Evolutionary conservation across 1,139 yeast genomes (phyloP).

Genomic region (Blastobotrys ciferrii): DNA sequence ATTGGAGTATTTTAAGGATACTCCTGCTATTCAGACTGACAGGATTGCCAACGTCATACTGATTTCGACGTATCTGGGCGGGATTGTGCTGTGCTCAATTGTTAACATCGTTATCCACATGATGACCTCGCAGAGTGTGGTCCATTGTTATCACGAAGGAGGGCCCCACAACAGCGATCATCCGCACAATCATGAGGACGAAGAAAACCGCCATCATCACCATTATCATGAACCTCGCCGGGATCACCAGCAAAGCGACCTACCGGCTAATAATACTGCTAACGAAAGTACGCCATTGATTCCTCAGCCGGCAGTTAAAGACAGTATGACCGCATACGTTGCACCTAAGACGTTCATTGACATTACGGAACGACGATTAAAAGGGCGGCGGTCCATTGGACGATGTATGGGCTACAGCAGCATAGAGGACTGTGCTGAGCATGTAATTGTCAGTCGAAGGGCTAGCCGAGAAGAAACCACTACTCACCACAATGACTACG

Average conservation of each 20-base stretch:
- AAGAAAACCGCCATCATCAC: constrained; percentile 19
- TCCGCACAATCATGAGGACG: constrained; percentile 24
- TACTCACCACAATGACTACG: background rate
- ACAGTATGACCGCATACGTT: background rate
- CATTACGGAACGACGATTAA: constrained; percentile 26
- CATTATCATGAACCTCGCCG: constrained; percentile 17
- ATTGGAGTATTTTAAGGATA: constrained; percentile 32
- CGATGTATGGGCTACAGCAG: constrained; percentile 56
- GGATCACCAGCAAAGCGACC: constrained; percentile 41
- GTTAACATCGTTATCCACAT: constrained; percentile 68
- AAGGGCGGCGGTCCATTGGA: constrained; percentile 40
- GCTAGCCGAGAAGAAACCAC: background rate
- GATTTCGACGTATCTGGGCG: constrained; percentile 53
- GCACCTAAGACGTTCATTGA: constrained; percentile 27
- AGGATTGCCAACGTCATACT: constrained; percentile 40
- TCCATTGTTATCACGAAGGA: constrained; percentile 71
- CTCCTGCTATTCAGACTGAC: constrained; percentile 28
- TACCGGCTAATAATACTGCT: constrained; percentile 13
- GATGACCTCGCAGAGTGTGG: constrained; percentile 75
- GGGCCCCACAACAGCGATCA: constrained; percentile 19
- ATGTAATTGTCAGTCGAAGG: background rate
- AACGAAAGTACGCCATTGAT: constrained; percentile 23
- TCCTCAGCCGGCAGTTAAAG: background rate
- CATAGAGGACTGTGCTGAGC: constrained; percentile 38
- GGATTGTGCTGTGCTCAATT: constrained; percentile 56